Evolutionary conservation across 1,284 basidiomycete species (phyloP).

Genomic region (Trichosporon sp.): DNA sequence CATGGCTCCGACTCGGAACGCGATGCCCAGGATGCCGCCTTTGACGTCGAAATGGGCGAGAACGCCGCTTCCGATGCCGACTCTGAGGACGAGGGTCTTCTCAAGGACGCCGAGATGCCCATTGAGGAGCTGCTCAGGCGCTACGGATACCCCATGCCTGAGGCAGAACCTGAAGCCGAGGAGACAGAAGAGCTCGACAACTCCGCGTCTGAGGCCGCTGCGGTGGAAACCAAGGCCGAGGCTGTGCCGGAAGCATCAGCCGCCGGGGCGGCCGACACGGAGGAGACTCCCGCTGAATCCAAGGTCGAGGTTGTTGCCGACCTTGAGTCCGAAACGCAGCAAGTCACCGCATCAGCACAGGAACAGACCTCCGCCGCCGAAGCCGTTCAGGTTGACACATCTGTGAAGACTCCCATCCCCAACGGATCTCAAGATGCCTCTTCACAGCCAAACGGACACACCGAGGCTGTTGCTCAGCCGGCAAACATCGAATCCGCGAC

Average conservation of each 20-base stretch:
- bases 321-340: neutral
- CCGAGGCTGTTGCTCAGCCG: too few relatives aligned
- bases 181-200: neutral
- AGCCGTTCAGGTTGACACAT: neutral
- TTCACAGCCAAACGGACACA: neutral
- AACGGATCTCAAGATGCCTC: neutral
- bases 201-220: neutral
- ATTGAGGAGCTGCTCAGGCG: slow-evolving; percentile 61
- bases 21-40: slow-evolving; percentile 50
- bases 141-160: slow-evolving; percentile 57
- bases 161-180: slow-evolving; percentile 19
- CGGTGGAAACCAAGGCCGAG: neutral
- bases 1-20: slow-evolving; percentile 35
- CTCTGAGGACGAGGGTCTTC: slow-evolving; percentile 60
- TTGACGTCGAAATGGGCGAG: slow-evolving; percentile 57
- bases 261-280: too few relatives aligned
- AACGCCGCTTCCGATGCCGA: slow-evolving; percentile 55
- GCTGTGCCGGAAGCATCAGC: too few relatives aligned
- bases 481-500: neutral
- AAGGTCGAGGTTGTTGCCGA: too few relatives aligned
- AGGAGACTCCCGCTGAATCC: neutral
- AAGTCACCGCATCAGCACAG: neutral
- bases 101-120: slow-evolving; percentile 61
- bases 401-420: neutral
- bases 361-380: neutral